Evolutionary conservation across 148 eudicot species (phyloP), one percentile per base, ranked within the genome.

Genomic region (Rhododendron ovatum): DNA sequence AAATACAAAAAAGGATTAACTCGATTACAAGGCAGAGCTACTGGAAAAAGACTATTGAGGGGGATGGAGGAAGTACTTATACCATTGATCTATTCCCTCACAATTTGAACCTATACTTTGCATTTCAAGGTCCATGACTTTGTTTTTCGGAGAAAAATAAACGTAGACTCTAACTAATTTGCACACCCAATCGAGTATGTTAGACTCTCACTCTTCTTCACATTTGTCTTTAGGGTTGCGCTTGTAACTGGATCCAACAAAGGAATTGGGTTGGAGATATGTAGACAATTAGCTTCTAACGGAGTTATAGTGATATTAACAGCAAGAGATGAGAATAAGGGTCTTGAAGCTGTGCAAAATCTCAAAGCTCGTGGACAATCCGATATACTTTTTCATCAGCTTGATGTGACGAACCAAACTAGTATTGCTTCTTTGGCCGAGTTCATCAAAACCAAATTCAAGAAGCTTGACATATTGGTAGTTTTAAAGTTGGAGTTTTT

Each of bases 401-500:
- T 89, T 43, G 90, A 89, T 51, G 80, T 89, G 1, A 63, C 35
- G 22, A 80, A 86, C 28, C 41, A 84, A 2, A 48, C 74, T 11
- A 89, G 87, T 50, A 59, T 89, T 73, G 78, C 85, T 82, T 51
- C 83, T 0, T 28, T 86, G 26, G 78, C 86, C 1, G 50, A 86
- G 7, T 86, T 71, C 63, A 73, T 89, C 73, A 69, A 80, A 76
- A 30, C 37, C 13, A 83, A 81, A 5, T 86, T 63, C 39, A 59
- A 71, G n/a, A 89, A 83, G 57, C 88, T 89, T 51, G 87, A 89
- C 50, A 86, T 89, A 7, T 65, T 89, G 86, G 90, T 86, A 55
- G 1, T 15, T 18, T 81, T 45, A 1, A 79, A 47, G 20, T 28
- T 6, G 11, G 28, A 22, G 26, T 48, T 45, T 48, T 48, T 79